phyloP scores from a whole-genome alignment of 768 basidiomycete species.

The Russula ochroleuca region DNA sequence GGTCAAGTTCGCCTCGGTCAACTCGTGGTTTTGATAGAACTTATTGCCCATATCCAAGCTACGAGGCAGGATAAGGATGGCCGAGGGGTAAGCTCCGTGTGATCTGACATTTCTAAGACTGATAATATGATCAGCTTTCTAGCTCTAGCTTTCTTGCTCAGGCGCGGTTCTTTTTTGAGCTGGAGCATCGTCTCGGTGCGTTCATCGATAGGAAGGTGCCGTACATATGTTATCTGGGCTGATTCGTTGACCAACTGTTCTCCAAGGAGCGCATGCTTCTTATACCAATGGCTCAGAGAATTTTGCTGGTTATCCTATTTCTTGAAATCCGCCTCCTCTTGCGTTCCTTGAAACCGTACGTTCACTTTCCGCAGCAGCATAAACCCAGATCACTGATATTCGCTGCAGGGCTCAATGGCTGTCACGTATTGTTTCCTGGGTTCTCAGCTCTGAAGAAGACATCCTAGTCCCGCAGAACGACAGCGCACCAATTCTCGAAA shows the following conservation, averaged over 20 bases:
- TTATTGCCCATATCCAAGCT: constrained; percentile 50
- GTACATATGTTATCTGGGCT: background rate
- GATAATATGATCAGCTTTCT: constrained; percentile 14
- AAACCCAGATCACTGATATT: background rate
- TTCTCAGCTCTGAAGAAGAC: constrained; percentile 33
- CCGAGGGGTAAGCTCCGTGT: constrained; percentile 30
- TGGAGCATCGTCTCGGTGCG: constrained; percentile 24
- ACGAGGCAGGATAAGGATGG: constrained; percentile 43
- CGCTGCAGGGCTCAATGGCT: constrained; percentile 46
- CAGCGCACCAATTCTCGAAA: background rate
- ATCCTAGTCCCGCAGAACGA: background rate
- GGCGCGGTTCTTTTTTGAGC: constrained; percentile 26
- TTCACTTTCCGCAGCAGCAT: background rate
- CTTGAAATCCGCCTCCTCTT: constrained; percentile 60
- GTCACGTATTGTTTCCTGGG: constrained; percentile 43
- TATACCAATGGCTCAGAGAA: constrained; percentile 54
- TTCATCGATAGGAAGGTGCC: constrained; percentile 18
- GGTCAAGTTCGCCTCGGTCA: constrained; percentile 58
- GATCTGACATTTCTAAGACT: background rate
- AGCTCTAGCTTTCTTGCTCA: constrained; percentile 14
- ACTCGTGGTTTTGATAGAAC: constrained; percentile 54
- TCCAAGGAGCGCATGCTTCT: constrained; percentile 49
- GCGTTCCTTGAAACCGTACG: constrained; percentile 60
- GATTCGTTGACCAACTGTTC: background rate
- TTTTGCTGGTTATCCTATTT: constrained; percentile 58